Conservation (phyloP, 495 filamentous ascomycete genomes). For the Penicillium arizonense region DNA sequence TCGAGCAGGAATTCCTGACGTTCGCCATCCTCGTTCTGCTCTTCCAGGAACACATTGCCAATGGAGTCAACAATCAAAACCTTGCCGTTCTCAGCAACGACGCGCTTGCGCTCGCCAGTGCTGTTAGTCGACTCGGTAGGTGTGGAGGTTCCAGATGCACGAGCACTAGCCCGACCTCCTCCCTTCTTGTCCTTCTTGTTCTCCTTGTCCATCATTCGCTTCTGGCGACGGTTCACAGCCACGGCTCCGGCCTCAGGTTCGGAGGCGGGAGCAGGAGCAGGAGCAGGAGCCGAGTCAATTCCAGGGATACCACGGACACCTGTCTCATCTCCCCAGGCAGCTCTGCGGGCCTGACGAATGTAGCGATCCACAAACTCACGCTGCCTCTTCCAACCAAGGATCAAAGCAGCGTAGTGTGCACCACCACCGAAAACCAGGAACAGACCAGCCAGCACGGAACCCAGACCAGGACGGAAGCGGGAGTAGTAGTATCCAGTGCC, state of each 20-base stretch:
- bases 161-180: conserved; percentile 31
- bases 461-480: conserved; percentile 86
- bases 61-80: conserved; percentile 85
- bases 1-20: conserved; percentile 82
- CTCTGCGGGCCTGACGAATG: conserved; percentile 81
- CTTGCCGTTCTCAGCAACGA: conserved; percentile 94
- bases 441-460: conserved; percentile 77
- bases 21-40: conserved; percentile 82
- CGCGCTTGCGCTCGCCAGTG: conserved; percentile 72
- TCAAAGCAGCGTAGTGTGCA: conserved; percentile 80
- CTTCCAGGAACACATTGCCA: conserved; percentile 90
- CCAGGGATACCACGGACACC: conserved; percentile 67
- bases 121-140: conserved; percentile 45
- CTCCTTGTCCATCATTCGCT: conserved; percentile 82
- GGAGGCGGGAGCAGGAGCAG: conserved; percentile 36
- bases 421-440: conserved; percentile 81
- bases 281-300: conserved; percentile 47
- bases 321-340: conserved; percentile 83
- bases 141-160: conserved; percentile 48
- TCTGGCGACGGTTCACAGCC: conserved; percentile 80
- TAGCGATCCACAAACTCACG: conserved; percentile 87
- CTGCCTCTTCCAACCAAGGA: conserved; percentile 83
- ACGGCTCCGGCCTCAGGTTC: conserved; percentile 41
- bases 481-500: conserved; percentile 98
- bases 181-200: conserved; percentile 63